Evolutionary conservation across 2,329 filamentous ascomycete species (phyloP).

Genomic region (Aspergillus neotritici): DNA sequence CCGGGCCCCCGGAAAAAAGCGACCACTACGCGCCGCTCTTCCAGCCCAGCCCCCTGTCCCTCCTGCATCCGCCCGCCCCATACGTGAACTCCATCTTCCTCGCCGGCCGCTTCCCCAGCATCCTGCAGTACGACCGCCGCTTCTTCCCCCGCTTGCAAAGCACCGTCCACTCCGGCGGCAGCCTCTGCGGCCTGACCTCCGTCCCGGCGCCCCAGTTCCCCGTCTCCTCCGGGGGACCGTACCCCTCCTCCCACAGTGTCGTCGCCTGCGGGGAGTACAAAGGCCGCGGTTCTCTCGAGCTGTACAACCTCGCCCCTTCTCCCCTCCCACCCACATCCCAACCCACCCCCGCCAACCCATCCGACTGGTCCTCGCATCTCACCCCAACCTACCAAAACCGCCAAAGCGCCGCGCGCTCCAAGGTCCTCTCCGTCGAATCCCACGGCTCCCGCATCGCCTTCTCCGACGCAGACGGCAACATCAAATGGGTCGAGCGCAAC

Average conservation of each 20-base stretch:
- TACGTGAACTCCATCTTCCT: constrained; percentile 77
- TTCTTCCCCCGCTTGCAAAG: constrained; percentile 72
- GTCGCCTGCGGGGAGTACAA: constrained; percentile 88
- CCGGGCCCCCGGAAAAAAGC: constrained; percentile 29
- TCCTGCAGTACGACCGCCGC: constrained; percentile 82
- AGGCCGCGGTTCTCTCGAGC: constrained; percentile 79
- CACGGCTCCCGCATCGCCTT: constrained; percentile 79
- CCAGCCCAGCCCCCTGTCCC: constrained; percentile 74
- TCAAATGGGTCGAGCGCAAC: constrained; percentile 90
- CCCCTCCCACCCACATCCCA: constrained; percentile 11
- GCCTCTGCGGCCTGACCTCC: constrained; percentile 66
- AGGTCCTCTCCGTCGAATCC: constrained; percentile 71
- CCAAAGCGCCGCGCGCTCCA: constrained; percentile 73
- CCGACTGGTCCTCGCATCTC: constrained; percentile 23
- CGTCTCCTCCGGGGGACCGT: constrained; percentile 28
- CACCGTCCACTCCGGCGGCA: constrained; percentile 77
- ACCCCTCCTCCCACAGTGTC: constrained; percentile 58
- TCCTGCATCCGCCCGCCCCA: constrained; percentile 66
- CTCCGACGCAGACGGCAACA: constrained; percentile 73
- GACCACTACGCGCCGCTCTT: constrained; percentile 63
- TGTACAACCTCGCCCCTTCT: constrained; percentile 53
- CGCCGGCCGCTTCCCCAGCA: constrained; percentile 79
- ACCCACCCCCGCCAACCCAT: constrained; percentile 20
- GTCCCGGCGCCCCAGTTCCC: constrained; percentile 54
- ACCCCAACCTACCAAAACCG: constrained; percentile 61